Conservation (phyloP, 768 basidiomycete genomes). For the Pleurotus platypus region DNA sequence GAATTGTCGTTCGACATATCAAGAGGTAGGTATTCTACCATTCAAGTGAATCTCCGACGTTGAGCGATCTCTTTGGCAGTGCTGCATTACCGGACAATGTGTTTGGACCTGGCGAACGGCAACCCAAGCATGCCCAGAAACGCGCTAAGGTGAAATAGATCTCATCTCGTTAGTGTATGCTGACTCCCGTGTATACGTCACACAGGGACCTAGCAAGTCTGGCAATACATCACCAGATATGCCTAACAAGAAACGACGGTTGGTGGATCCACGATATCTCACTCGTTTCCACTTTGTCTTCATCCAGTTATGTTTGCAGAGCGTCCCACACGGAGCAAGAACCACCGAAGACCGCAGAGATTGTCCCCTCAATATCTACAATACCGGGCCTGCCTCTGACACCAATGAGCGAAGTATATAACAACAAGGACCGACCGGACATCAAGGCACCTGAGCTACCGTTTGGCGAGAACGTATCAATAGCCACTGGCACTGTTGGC, state of each 20-base stretch:
- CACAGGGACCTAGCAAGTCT: conserved; percentile 60
- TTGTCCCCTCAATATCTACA: conserved; percentile 26
- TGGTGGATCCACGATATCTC: conserved; percentile 33
- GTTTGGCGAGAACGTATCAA: conserved; percentile 57
- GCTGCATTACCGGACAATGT: conserved; percentile 77
- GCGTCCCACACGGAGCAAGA: conserved; percentile 22
- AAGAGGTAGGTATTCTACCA: conserved; percentile 57
- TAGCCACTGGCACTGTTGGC: conserved; percentile 36
- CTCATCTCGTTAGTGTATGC: background rate
- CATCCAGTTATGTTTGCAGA: conserved; percentile 44
- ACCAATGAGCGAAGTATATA: conserved; percentile 31
- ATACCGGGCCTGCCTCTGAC: conserved; percentile 24
- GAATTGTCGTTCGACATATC: conserved; percentile 89
- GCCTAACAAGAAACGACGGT: conserved; percentile 84
- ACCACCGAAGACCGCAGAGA: conserved; percentile 35
- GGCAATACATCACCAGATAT: conserved; percentile 61
- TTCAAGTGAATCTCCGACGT: conserved; percentile 7
- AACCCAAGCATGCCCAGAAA: conserved; percentile 66
- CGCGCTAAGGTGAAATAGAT: conserved; percentile 58
- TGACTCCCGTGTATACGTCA: background rate
- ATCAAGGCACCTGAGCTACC: conserved; percentile 60
- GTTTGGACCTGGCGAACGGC: conserved; percentile 78
- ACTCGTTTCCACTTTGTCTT: conserved; percentile 11
- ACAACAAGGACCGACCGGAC: conserved; percentile 22
- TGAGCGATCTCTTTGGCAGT: conserved; percentile 32